Evolutionary conservation across 2,329 filamentous ascomycete genomes (phyloP).

Genomic region (Microsporum canis): DNA sequence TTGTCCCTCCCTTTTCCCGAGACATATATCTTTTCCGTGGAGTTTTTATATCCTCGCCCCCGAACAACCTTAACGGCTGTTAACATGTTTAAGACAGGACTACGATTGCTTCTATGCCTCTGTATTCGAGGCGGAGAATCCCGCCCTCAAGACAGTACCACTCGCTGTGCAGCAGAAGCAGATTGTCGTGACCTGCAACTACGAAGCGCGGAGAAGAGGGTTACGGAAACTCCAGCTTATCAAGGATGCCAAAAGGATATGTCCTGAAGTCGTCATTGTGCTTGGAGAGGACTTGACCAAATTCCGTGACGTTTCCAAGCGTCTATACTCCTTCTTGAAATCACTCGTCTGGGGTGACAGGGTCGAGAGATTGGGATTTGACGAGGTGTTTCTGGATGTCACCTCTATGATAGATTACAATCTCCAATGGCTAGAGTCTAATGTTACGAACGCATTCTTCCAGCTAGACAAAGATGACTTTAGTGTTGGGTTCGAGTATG

Average conservation of each 20-base stretch:
- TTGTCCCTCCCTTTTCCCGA: not conserved
- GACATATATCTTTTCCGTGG: not conserved
- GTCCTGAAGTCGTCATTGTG: constrained; percentile 74
- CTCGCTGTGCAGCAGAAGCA: constrained; percentile 87
- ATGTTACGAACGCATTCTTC: constrained; percentile 64
- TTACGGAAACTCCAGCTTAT: constrained; percentile 72
- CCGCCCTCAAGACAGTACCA: constrained; percentile 58
- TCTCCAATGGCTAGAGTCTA: constrained; percentile 53
- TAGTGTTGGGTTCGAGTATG: constrained; percentile 66
- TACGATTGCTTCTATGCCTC: constrained; percentile 81
- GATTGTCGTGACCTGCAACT: constrained; percentile 89
- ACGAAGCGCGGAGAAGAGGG: constrained; percentile 62
- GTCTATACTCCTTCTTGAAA: constrained; percentile 61
- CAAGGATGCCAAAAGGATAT: constrained; percentile 64
- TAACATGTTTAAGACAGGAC: constrained; percentile 24
- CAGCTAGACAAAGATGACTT: constrained; percentile 62
- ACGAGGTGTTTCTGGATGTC: constrained; percentile 74
- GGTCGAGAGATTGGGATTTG: constrained; percentile 75
- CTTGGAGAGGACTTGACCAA: constrained; percentile 75
- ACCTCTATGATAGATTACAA: constrained; percentile 84
- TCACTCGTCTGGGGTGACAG: constrained; percentile 65
- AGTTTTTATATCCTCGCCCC: constrained; percentile 2
- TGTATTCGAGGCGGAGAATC: constrained; percentile 72
- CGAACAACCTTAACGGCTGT: not conserved
- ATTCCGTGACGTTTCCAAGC: constrained; percentile 79